Conservation (phyloP, 2,329 filamentous ascomycete genomes). For the Fusarium floridanum region DNA sequence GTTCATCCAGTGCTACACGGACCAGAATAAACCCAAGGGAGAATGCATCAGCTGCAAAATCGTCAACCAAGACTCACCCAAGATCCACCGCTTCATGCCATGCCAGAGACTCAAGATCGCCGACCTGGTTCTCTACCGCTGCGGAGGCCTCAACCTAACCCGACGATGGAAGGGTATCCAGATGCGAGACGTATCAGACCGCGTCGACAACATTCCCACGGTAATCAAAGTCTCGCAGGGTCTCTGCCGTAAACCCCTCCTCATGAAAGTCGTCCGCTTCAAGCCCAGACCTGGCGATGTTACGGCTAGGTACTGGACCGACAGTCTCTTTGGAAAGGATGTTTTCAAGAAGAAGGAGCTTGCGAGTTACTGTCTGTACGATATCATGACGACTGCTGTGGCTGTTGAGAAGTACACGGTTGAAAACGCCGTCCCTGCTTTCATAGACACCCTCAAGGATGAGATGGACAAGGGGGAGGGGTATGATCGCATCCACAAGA, state of each 20-base stretch:
- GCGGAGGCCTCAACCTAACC: constrained; percentile 59
- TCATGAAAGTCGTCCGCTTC: constrained; percentile 58
- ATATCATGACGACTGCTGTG: constrained; percentile 51
- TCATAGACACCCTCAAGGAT: constrained; percentile 43
- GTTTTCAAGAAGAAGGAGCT: constrained; percentile 50
- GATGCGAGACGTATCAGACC: constrained; percentile 57
- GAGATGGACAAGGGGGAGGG: constrained; percentile 1
- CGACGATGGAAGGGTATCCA: constrained; percentile 56
- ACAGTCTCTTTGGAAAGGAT: constrained; percentile 40
- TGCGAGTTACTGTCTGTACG: constrained; percentile 56
- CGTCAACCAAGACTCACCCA: constrained; percentile 57
- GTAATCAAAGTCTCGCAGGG: constrained; percentile 57
- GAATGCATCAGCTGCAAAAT: constrained; percentile 57
- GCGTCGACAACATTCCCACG: constrained; percentile 43
- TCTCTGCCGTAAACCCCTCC: constrained; percentile 53
- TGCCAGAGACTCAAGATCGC: constrained; percentile 61
- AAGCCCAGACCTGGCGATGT: constrained; percentile 53
- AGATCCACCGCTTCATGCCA: constrained; percentile 60
- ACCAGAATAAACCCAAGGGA: constrained; percentile 48
- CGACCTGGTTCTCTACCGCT: constrained; percentile 57
- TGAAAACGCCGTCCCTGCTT: constrained; percentile 42
- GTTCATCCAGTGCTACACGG: constrained; percentile 55
- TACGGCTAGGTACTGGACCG: constrained; percentile 55
- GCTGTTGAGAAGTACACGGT: constrained; percentile 55
- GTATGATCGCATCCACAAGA: constrained; percentile 36